phyloP scores from a whole-genome alignment of 306 rosid species.

The Malus orientalis region DNA sequence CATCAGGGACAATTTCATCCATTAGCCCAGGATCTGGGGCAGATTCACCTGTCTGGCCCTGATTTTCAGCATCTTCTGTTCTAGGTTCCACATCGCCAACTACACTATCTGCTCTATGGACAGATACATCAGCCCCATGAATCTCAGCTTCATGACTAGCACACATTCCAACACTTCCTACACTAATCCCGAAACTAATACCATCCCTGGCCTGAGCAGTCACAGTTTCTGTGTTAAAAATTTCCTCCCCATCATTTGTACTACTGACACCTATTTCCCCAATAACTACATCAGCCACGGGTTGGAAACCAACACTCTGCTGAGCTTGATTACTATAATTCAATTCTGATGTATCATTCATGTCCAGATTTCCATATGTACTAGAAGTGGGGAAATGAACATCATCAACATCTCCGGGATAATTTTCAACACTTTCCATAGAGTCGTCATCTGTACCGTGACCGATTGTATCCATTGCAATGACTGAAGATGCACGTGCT shows the following conservation, averaged over 20 bases:
- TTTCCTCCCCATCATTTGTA: constrained; percentile 82
- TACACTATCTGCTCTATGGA: constrained; percentile 88
- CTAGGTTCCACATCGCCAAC: constrained; percentile 93
- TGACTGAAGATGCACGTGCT: constrained; percentile 91
- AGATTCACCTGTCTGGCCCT: constrained; percentile 98
- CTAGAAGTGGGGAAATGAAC: constrained; percentile 89
- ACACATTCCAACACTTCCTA: constrained; percentile 99
- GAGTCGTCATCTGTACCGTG: constrained; percentile 79
- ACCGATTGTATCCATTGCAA: constrained; percentile 93
- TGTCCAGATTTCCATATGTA: constrained; percentile 75
- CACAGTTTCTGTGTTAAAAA: constrained; percentile 86
- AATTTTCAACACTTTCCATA: constrained; percentile 97
- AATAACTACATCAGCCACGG: constrained; percentile 55
- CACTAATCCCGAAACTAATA: constrained; percentile 88
- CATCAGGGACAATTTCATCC: constrained; percentile 92
- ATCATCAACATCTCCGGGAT: constrained; percentile 82
- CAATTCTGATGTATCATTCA: constrained; percentile 85
- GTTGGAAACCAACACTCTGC: constrained; percentile 71
- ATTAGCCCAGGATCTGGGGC: constrained; percentile 79
- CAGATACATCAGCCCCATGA: constrained; percentile 86
- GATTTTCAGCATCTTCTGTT: constrained; percentile 86
- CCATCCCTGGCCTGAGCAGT: constrained; percentile 90
- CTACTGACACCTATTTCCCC: constrained; percentile 90
- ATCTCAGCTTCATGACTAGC: constrained; percentile 99
- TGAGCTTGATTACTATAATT: constrained; percentile 89